phyloP scores from a whole-genome alignment of 345 rosid genomes.

The Euphorbia pulcherrima region DNA sequence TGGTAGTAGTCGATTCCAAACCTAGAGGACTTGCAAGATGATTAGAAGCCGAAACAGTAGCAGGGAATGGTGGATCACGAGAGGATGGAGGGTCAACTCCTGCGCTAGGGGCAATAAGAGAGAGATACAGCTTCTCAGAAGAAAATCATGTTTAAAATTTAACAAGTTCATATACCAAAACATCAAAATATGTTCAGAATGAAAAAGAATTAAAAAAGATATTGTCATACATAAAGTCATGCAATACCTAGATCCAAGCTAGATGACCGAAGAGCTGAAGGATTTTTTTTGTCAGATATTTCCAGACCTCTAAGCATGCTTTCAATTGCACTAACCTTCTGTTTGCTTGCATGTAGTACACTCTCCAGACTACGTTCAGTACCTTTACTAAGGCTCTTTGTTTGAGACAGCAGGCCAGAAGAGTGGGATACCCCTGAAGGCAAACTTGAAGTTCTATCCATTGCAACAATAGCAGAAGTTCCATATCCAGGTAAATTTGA shows the following conservation, averaged over 20 bases:
- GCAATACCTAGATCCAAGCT: slow-evolving; percentile 97
- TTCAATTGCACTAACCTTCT: slow-evolving; percentile 97
- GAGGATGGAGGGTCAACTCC: slow-evolving; percentile 99
- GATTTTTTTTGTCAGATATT: slow-evolving; percentile 76
- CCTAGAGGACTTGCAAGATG: slow-evolving; percentile 44
- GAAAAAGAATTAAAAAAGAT: background rate
- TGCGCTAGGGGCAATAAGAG: slow-evolving; percentile 75
- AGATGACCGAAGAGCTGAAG: slow-evolving; percentile 70
- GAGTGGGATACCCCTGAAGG: slow-evolving; percentile 64
- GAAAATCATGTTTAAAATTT: slow-evolving; percentile 20
- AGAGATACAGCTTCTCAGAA: slow-evolving; percentile 55
- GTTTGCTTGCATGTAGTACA: slow-evolving; percentile 93
- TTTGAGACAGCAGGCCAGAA: slow-evolving; percentile 75
- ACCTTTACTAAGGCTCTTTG: slow-evolving; percentile 64
- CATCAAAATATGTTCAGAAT: background rate
- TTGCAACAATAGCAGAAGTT: slow-evolving; percentile 92
- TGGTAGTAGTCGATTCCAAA: slow-evolving; percentile 51
- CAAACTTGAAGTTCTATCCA: slow-evolving; percentile 82
- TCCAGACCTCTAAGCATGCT: slow-evolving; percentile 98
- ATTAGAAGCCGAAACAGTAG: slow-evolving; percentile 67
- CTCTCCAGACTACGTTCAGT: slow-evolving; percentile 91
- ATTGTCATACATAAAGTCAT: slow-evolving; percentile 25
- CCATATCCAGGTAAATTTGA: slow-evolving; percentile 77
- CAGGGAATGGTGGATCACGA: slow-evolving; percentile 88
- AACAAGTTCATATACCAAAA: slow-evolving; percentile 3